Evolutionary conservation across 257 asterid genomes (phyloP), one percentile per base, ranked within the genome.

Genomic region (Fraxinus excelsior): DNA sequence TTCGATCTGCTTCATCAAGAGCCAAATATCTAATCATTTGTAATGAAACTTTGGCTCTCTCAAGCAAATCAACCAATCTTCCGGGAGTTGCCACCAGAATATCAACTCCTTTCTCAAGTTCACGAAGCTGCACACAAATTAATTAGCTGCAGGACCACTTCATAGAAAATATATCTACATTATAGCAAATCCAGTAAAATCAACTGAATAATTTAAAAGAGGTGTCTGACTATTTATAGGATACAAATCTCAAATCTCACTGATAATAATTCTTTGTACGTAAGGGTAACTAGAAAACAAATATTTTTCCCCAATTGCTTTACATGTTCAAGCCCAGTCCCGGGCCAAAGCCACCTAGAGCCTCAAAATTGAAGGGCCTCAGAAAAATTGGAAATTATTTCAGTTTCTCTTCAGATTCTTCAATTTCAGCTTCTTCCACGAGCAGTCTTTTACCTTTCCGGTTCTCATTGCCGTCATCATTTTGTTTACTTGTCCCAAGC

Each of bases 41-140:
- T 77, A 93, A 82, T 70, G 97, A 89, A 71, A 91, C 95, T 85
- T 84, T 91, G 75, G 95, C 98, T 82, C 98, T 88, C 87, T 93
- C 98, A 51, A 93, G 94, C 89, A 93, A 80, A 84, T 93, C 98
- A n/a, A 93, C 96, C 84, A 93, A 85, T 86, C 97, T 86, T 71
- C 98, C 98, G 23, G 98, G 98, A 67, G 98, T 93, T 66, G 98
- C 98, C 84, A 93, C 98, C 84, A 93, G 87, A 88, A 93, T 91
- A 83, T 93, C 98, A 82, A 93, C 98, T 65, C 98, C 98, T 84
- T 90, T 91, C 87, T 93, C 96, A 66, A 93, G 93, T 87, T 93
- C 98, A 25, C 96, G 93, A 66, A 93, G 85, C 98, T 93, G 86
- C 77, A 78, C 25, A 79, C 29, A 82, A 75, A 67, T 29, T 72